phyloP scores from a whole-genome alignment of 164 flowering plant species.

The Magnolia officinalis region DNA sequence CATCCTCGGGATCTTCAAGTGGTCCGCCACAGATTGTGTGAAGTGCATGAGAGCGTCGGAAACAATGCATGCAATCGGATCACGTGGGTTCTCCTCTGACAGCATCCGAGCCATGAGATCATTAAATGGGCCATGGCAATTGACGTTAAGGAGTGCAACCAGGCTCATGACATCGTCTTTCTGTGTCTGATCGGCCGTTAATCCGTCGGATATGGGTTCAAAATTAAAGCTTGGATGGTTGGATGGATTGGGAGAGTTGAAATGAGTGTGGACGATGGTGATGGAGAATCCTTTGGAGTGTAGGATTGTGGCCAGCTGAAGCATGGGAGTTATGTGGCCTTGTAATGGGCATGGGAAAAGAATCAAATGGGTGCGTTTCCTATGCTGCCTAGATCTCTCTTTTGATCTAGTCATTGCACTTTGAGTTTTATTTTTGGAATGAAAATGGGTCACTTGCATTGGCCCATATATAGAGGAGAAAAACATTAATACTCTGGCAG shows the following conservation, averaged over 20 bases:
- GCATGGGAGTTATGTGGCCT: slow-evolving; percentile 58
- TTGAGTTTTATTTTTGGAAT: too few relatives aligned
- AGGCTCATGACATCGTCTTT: slow-evolving; percentile 7
- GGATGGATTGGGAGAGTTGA: slow-evolving; percentile 35
- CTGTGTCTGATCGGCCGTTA: slow-evolving; percentile 4
- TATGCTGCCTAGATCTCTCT: background rate
- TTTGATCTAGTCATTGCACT: background rate
- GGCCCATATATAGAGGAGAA: too few relatives aligned
- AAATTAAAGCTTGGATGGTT: slow-evolving; percentile 33
- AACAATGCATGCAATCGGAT: slow-evolving; percentile 29
- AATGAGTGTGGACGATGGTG: slow-evolving; percentile 38
- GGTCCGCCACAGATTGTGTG: slow-evolving; percentile 26
- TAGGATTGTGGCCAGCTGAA: slow-evolving; percentile 43
- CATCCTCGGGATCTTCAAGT: slow-evolving; percentile 29
- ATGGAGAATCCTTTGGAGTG: slow-evolving; percentile 45
- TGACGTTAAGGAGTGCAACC: slow-evolving; percentile 19
- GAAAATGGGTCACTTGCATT: too few relatives aligned
- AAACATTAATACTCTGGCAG: too few relatives aligned
- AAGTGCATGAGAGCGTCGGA: slow-evolving; percentile 38
- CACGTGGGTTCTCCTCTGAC: background rate
- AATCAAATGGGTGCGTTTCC: slow-evolving; percentile 15
- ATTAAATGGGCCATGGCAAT: slow-evolving; percentile 22
- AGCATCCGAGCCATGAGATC: slow-evolving; percentile 19
- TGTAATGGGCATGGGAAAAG: slow-evolving; percentile 45
- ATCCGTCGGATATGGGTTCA: slow-evolving; percentile 18